Conservation (phyloP, 305 asterid species). For the Fraxinus nigra region DNA sequence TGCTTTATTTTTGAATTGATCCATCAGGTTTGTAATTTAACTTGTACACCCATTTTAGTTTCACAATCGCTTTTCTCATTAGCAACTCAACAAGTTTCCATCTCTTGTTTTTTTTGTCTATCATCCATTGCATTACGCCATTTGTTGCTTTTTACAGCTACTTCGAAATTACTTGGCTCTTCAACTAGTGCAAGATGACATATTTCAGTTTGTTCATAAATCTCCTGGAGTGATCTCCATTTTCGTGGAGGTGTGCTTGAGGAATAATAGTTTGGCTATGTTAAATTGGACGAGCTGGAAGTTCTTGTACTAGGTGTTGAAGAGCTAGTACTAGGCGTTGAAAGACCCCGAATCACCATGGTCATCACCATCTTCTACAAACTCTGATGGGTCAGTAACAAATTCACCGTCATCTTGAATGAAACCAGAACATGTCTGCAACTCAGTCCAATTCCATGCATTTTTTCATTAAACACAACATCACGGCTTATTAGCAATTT, state of each 20-base stretch:
- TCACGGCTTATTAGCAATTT: not conserved
- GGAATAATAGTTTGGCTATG: not conserved
- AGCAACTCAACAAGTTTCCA: slow-evolving; percentile 10
- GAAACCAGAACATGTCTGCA: not conserved
- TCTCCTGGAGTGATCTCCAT: not conserved
- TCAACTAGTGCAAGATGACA: not conserved
- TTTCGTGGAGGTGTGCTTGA: not conserved
- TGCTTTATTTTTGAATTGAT: not conserved
- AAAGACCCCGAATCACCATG: no score
- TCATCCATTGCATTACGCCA: not conserved
- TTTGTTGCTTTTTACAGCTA: not conserved
- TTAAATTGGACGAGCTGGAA: not conserved
- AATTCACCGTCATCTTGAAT: not conserved
- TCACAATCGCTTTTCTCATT: not conserved
- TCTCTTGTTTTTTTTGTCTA: slow-evolving; percentile 4
- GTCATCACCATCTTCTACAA: no score
- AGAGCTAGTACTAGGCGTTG: no score
- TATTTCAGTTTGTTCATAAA: not conserved
- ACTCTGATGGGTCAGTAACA: no score
- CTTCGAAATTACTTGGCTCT: not conserved
- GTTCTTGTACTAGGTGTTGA: not conserved
- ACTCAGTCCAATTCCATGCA: not conserved
- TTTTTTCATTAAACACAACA: not conserved
- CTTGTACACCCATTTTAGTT: slow-evolving; percentile 7
- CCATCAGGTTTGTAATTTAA: not conserved